Conservation (phyloP, 2,329 filamentous ascomycete species). For the Epichloe gansuensis region DNA sequence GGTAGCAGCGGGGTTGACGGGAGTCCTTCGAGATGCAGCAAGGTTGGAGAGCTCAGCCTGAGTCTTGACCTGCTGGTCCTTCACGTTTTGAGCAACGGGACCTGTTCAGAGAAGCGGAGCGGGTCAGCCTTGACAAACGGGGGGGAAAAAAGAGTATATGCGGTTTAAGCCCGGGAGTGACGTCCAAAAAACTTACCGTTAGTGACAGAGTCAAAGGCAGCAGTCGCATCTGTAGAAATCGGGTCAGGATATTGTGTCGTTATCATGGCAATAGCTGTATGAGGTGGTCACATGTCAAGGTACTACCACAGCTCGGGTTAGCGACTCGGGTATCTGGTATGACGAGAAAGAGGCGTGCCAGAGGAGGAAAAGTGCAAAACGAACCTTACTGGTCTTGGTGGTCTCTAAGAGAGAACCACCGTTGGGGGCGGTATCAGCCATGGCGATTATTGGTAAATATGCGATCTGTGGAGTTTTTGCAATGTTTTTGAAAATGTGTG, state of each 20-base stretch:
- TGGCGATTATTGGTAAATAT: conserved; percentile 3
- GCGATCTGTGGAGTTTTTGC: conserved; percentile 2
- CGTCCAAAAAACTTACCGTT: conserved; percentile 20
- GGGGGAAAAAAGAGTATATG: conserved; percentile 9
- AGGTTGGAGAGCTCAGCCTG: conserved; percentile 44
- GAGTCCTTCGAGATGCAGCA: conserved; percentile 42
- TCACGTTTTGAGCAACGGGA: conserved; percentile 46
- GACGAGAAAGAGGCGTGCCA: neutral
- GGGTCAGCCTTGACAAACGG: conserved; percentile 2
- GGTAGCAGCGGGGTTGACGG: conserved; percentile 39
- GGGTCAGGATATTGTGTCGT: neutral
- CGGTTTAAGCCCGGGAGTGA: neutral
- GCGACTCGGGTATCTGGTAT: neutral
- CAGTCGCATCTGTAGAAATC: conserved; percentile 29
- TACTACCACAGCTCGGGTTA: neutral
- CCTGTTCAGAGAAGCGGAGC: conserved; percentile 23
- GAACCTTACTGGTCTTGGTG: conserved; percentile 42
- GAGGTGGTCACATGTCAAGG: conserved; percentile 3
- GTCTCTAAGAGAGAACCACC: conserved; percentile 31
- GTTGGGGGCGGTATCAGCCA: conserved; percentile 29
- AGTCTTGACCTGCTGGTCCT: conserved; percentile 42
- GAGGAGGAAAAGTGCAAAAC: conserved; percentile 14
- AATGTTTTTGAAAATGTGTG: conserved; percentile 1
- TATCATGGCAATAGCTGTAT: conserved; percentile 1
- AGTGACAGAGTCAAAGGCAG: conserved; percentile 34